These are phyloP conservation scores for Mrakiaceae sp. DNA, from an alignment of 1,284 basidiomycete species.

Conservation along the genomic window DNA sequence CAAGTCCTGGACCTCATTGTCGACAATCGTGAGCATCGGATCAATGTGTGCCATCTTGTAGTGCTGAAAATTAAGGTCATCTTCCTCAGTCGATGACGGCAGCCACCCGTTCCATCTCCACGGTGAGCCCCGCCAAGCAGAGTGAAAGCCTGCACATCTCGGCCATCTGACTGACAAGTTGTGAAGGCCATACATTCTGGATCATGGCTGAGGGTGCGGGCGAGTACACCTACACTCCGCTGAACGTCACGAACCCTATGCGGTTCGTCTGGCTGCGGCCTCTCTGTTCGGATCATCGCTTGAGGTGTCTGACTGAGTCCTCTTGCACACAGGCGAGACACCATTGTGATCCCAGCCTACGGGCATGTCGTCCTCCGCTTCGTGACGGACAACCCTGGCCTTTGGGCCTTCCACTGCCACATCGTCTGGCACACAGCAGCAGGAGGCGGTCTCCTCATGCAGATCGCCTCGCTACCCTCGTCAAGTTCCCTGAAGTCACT, in stretches of 20 bases:
- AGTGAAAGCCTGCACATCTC: no score
- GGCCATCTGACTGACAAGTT: no score
- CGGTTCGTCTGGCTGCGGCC: not conserved
- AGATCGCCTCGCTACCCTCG: constrained; percentile 2
- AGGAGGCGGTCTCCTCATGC: constrained; percentile 15
- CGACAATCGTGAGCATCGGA: constrained; percentile 3
- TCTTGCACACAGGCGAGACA: constrained; percentile 20
- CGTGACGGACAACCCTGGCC: constrained; percentile 21
- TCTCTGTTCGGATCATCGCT: not conserved
- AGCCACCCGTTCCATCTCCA: constrained; percentile 27
- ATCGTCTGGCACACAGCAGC: constrained; percentile 21
- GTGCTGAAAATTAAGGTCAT: no score
- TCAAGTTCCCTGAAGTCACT: not conserved
- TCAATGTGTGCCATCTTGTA: no score
- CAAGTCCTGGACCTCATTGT: constrained; percentile 23
- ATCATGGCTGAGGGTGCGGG: constrained; percentile 19
- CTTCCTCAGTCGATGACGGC: constrained; percentile 20
- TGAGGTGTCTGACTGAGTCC: not conserved
- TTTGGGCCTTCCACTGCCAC: constrained; percentile 26
- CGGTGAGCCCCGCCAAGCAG: constrained; percentile 9
- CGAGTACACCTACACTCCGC: constrained; percentile 10
- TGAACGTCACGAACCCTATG: constrained; percentile 22
- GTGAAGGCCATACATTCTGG: constrained; percentile 20
- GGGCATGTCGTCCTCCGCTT: constrained; percentile 21
- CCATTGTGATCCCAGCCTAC: constrained; percentile 21